Conservation (phyloP, 2,329 filamentous ascomycete species). For the Talaromyces sp. region DNA sequence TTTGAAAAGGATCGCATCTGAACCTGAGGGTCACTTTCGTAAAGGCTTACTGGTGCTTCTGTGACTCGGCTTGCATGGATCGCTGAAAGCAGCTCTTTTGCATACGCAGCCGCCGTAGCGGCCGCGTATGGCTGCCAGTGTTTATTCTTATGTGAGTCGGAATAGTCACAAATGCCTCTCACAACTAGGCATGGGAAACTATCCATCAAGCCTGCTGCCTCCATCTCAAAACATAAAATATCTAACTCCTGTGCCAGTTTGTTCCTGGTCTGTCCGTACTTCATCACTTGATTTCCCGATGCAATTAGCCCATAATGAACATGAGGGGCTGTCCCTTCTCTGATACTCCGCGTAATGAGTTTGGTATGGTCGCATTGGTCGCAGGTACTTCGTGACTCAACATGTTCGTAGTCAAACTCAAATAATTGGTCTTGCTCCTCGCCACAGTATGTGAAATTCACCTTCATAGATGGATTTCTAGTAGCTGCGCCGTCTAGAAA, state of each 20-base stretch:
- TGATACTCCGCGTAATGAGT: background rate
- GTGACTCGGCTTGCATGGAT: background rate
- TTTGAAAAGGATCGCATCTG: background rate
- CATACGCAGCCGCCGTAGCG: slow-evolving; percentile 15
- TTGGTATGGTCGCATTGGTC: background rate
- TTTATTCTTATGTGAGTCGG: slow-evolving; percentile 13
- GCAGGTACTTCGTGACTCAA: background rate
- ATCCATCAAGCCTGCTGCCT: slow-evolving; percentile 5
- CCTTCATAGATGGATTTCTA: background rate
- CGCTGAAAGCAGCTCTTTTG: slow-evolving; percentile 14
- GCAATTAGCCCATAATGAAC: slow-evolving; percentile 6
- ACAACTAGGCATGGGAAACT: slow-evolving; percentile 14
- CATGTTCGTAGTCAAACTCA: background rate
- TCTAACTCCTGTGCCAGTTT: slow-evolving; percentile 6
- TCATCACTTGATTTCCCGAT: slow-evolving; percentile 1
- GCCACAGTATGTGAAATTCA: background rate
- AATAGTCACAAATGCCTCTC: slow-evolving; percentile 15
- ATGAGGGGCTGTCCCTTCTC: background rate
- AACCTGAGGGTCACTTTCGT: background rate
- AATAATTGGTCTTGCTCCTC: background rate
- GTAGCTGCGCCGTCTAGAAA: background rate
- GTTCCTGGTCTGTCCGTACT: background rate
- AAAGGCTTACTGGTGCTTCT: background rate
- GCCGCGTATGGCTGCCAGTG: slow-evolving; percentile 15
- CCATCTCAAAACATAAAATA: slow-evolving; percentile 11